phyloP scores from a whole-genome alignment of 2,329 filamentous ascomycete genomes.

The Sclerotiophoma versabilis region DNA sequence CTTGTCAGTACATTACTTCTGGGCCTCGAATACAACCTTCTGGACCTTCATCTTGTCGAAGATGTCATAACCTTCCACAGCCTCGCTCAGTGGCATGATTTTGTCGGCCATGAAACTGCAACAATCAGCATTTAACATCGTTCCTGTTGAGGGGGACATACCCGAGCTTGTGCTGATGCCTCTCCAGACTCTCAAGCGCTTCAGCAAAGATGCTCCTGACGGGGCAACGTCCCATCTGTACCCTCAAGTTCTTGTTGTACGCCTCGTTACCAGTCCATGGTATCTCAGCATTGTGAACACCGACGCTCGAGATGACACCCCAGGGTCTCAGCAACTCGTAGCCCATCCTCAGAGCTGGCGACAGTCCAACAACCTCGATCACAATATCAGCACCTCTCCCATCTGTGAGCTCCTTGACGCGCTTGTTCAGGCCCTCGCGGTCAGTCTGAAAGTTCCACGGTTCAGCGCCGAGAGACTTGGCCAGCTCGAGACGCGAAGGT shows the following conservation, averaged over 20 bases:
- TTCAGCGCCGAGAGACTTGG: slow-evolving; percentile 77
- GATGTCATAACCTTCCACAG: slow-evolving; percentile 60
- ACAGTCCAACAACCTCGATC: slow-evolving; percentile 63
- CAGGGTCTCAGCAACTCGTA: slow-evolving; percentile 59
- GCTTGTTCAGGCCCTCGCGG: slow-evolving; percentile 68
- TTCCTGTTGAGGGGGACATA: slow-evolving; percentile 25
- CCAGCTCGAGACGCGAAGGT: slow-evolving; percentile 75
- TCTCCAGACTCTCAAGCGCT: slow-evolving; percentile 54
- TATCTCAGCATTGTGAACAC: slow-evolving; percentile 59
- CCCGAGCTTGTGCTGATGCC: slow-evolving; percentile 59
- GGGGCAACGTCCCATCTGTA: slow-evolving; percentile 60
- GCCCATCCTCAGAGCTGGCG: slow-evolving; percentile 56
- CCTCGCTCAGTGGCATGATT: slow-evolving; percentile 59
- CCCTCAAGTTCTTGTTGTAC: slow-evolving; percentile 59
- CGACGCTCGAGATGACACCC: slow-evolving; percentile 57
- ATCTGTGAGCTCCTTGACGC: slow-evolving; percentile 76
- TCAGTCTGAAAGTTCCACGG: slow-evolving; percentile 79
- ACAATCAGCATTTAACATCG: slow-evolving; percentile 2
- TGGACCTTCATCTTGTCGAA: slow-evolving; percentile 63
- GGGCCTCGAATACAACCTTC: slow-evolving; percentile 60
- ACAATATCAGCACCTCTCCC: slow-evolving; percentile 86
- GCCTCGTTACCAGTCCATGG: slow-evolving; percentile 57
- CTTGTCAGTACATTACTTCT: slow-evolving; percentile 35
- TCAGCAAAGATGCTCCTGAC: slow-evolving; percentile 59
- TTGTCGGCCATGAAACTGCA: slow-evolving; percentile 60